Percentiles rank a stretch among this genome's conserved stretches.
Evolutionary conservation across 768 basidiomycete species (phyloP).

Genomic region (Trametes maxima): DNA sequence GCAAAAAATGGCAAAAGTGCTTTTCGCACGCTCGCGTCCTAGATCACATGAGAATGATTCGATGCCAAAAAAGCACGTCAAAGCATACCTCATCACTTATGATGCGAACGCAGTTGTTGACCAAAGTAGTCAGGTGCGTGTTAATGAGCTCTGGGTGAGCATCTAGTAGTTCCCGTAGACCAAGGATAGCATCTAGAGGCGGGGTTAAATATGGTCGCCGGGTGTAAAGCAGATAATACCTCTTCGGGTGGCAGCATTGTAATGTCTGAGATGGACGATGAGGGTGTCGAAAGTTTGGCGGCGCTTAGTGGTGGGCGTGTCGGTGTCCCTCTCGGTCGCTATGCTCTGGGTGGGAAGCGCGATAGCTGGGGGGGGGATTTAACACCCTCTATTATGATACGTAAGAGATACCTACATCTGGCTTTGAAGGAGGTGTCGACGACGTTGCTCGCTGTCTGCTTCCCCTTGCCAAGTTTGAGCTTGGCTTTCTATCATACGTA

Average conservation of each 20-base stretch:
- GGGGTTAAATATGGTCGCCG: constrained; percentile 1
- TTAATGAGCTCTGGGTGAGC: constrained; percentile 57
- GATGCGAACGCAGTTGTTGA: constrained; percentile 66
- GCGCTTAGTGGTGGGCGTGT: constrained; percentile 71
- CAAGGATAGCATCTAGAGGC: constrained; percentile 65
- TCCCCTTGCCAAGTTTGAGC: constrained; percentile 95
- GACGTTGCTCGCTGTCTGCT: constrained; percentile 77
- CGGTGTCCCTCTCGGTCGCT: constrained; percentile 51
- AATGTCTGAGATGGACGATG: constrained; percentile 78
- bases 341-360: constrained; percentile 87
- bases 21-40: constrained; percentile 86
- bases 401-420: constrained; percentile 61
- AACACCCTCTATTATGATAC: not conserved
- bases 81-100: constrained; percentile 78
- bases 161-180: constrained; percentile 72
- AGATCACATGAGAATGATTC: not conserved
- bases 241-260: constrained; percentile 75
- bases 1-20: constrained; percentile 63
- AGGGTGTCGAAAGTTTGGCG: constrained; percentile 79
- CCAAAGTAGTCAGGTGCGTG: constrained; percentile 52
- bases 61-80: not conserved
- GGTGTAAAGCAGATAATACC: constrained; percentile 41
- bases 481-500: constrained; percentile 76
- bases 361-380: constrained; percentile 59
- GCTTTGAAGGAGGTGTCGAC: constrained; percentile 97